Evolutionary conservation across 768 basidiomycete species (phyloP).

Genomic region (Suillus discolor): DNA sequence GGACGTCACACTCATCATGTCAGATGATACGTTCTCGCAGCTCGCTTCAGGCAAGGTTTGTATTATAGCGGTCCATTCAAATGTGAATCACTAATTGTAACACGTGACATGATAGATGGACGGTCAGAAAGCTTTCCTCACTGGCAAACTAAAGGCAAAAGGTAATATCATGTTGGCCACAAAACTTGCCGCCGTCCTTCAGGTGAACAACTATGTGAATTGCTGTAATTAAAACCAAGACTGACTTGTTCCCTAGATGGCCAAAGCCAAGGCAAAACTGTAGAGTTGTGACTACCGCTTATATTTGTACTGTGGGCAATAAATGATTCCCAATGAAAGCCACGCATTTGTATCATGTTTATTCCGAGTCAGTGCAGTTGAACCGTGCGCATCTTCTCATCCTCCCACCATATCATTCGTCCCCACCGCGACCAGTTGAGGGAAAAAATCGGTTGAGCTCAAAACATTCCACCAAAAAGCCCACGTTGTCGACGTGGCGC

Average conservation of each 20-base stretch:
- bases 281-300: constrained; percentile 24
- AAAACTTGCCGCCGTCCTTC: constrained; percentile 83
- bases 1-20: constrained; percentile 80
- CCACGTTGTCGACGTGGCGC: constrained; percentile 74
- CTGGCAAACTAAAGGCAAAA: constrained; percentile 88
- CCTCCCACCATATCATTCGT: no score
- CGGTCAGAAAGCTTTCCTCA: constrained; percentile 96
- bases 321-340: no score
- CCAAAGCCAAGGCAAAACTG: constrained; percentile 45
- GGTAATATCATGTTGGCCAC: constrained; percentile 95
- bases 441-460: constrained; percentile 13
- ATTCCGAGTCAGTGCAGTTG: no score
- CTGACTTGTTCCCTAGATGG: constrained; percentile 22
- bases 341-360: no score
- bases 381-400: no score
- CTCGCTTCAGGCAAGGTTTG: constrained; percentile 74
- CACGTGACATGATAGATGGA: constrained; percentile 54
- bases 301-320: constrained; percentile 6
- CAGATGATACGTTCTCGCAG: constrained; percentile 73
- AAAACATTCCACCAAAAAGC: constrained; percentile 78
- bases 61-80: neutral
- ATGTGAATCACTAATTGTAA: neutral
- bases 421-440: no score
- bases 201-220: constrained; percentile 47
- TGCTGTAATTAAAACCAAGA: neutral